phyloP scores from a whole-genome alignment of 1,139 yeast species.

The Diutina sp. region DNA sequence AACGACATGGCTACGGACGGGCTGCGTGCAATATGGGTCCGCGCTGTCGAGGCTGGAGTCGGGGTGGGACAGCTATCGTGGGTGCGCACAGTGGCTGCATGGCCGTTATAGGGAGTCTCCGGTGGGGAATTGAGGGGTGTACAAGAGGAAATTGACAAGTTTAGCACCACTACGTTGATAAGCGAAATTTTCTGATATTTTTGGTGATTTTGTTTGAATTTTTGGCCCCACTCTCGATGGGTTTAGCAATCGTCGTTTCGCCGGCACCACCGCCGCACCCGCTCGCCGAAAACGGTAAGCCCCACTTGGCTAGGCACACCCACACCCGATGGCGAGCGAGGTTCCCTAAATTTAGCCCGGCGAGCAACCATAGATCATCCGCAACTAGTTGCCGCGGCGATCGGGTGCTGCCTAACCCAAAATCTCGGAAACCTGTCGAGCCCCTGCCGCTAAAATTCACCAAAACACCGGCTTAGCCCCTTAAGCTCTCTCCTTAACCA shows the following conservation, averaged over 20 bases:
- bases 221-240: background rate
- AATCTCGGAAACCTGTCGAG: too few species aligned
- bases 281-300: background rate
- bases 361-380: background rate
- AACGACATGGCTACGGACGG: conserved; percentile 23
- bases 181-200: background rate
- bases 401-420: too few species aligned
- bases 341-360: background rate
- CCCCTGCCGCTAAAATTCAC: too few species aligned
- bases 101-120: background rate
- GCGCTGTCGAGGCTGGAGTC: background rate
- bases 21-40: background rate
- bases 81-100: background rate
- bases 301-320: background rate
- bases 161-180: too few species aligned
- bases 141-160: too few species aligned
- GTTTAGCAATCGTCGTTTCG: background rate
- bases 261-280: background rate
- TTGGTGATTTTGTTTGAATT: background rate
- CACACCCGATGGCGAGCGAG: background rate
- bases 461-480: too few species aligned
- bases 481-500: too few species aligned
- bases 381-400: too few species aligned
- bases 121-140: background rate
- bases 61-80: background rate